Percentiles rank a stretch among this genome's conserved stretches.
These are phyloP conservation scores for Colletotrichum destructivum DNA, from an alignment of 2,329 filamentous ascomycete species.

Conservation along the genomic window DNA sequence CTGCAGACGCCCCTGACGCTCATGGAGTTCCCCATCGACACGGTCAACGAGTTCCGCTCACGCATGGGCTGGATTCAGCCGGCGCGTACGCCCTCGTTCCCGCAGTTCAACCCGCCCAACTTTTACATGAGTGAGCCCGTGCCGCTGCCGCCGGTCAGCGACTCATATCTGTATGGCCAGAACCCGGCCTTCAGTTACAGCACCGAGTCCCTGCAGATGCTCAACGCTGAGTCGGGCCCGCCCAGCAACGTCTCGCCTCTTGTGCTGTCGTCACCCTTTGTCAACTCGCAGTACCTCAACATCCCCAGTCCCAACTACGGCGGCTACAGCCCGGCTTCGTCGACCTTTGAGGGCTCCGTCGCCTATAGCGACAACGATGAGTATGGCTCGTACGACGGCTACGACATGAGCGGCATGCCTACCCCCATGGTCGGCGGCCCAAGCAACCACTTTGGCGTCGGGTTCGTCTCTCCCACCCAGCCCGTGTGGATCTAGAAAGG, in stretches of 20 bases:
- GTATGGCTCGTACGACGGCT: slow-evolving; percentile 56
- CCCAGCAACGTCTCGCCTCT: slow-evolving; percentile 68
- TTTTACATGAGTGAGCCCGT: slow-evolving; percentile 65
- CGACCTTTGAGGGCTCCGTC: slow-evolving; percentile 74
- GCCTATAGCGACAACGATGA: slow-evolving; percentile 76
- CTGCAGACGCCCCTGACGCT: slow-evolving; percentile 75
- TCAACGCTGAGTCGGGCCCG: slow-evolving; percentile 64
- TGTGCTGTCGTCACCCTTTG: slow-evolving; percentile 69
- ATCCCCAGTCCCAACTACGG: slow-evolving; percentile 74
- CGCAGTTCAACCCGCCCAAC: slow-evolving; percentile 71
- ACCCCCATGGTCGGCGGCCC: slow-evolving; percentile 61
- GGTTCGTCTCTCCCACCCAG: slow-evolving; percentile 76
- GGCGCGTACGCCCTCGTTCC: slow-evolving; percentile 72
- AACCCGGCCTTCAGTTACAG: slow-evolving; percentile 76
- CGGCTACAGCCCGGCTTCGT: slow-evolving; percentile 74
- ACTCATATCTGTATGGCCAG: slow-evolving; percentile 66
- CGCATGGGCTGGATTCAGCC: slow-evolving; percentile 79
- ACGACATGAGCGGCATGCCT: slow-evolving; percentile 62
- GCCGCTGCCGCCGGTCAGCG: slow-evolving; percentile 57
- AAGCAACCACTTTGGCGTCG: slow-evolving; percentile 64
- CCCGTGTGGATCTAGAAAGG: slow-evolving; percentile 71
- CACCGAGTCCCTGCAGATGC: slow-evolving; percentile 72
- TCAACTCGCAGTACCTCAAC: slow-evolving; percentile 71
- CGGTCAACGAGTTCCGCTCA: slow-evolving; percentile 77
- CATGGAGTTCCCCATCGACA: slow-evolving; percentile 81